phyloP scores from a whole-genome alignment of 169 alveolate genomes.

The Cryptosporidium bovis region DNA sequence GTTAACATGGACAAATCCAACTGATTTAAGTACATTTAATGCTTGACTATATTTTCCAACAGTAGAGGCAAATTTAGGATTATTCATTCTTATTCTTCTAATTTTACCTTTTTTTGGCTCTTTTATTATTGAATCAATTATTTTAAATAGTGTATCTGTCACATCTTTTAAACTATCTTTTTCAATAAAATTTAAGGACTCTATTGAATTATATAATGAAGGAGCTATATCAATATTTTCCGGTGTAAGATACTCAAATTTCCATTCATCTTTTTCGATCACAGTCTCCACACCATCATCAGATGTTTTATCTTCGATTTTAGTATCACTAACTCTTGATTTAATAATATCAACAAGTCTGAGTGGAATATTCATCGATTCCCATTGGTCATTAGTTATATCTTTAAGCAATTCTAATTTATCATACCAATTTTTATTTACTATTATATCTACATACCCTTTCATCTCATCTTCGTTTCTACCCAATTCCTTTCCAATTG shows the following conservation, averaged over 20 bases:
- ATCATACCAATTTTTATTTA: constrained; percentile 66
- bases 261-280: constrained; percentile 23
- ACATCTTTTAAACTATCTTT: background rate
- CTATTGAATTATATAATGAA: constrained; percentile 35
- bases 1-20: constrained; percentile 25
- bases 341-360: constrained; percentile 44
- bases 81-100: constrained; percentile 43
- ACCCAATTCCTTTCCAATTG: constrained; percentile 50
- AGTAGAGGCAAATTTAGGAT: constrained; percentile 49
- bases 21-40: constrained; percentile 48
- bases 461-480: constrained; percentile 51
- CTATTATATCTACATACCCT: constrained; percentile 35
- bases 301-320: background rate
- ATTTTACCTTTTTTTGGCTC: constrained; percentile 51
- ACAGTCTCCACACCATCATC: background rate
- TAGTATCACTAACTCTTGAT: background rate
- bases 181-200: constrained; percentile 6
- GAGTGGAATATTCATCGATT: constrained; percentile 50
- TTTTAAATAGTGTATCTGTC: constrained; percentile 20
- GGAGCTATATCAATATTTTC: constrained; percentile 31
- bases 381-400: constrained; percentile 59
- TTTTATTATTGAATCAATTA: constrained; percentile 46
- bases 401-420: constrained; percentile 13
- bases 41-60: constrained; percentile 43
- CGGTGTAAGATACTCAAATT: constrained; percentile 53